Percentiles rank a stretch among this genome's conserved stretches.
Evolutionary conservation across 306 rosid genomes (phyloP).

Genomic region (Phaseolus lunatus): DNA sequence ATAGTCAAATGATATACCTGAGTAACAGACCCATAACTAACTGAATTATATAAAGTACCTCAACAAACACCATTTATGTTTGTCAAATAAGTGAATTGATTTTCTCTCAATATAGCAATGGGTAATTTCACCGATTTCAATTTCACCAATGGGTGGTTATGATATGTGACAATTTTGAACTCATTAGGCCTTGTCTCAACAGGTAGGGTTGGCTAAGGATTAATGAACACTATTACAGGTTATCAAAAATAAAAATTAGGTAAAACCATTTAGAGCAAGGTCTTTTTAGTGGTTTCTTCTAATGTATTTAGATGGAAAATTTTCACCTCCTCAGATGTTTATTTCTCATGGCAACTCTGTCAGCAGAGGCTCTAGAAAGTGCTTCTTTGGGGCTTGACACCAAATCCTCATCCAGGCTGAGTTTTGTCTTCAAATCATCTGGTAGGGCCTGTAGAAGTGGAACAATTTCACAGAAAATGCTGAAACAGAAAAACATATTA

Average conservation of each 20-base stretch:
- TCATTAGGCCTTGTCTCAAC: constrained; percentile 21
- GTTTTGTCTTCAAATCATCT: constrained; percentile 94
- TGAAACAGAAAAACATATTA: constrained; percentile 29
- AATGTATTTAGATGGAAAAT: constrained; percentile 10
- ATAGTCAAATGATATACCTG: not conserved
- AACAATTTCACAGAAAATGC: constrained; percentile 46
- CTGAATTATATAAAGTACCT: not conserved
- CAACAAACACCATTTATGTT: constrained; percentile 19
- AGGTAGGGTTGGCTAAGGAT: constrained; percentile 7
- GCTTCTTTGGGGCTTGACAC: constrained; percentile 96
- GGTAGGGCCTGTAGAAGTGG: constrained; percentile 88
- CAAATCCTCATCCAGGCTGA: constrained; percentile 93
- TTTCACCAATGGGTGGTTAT: not conserved
- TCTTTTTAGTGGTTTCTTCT: not conserved
- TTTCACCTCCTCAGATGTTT: constrained; percentile 76
- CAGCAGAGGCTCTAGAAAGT: constrained; percentile 92
- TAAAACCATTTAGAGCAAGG: constrained; percentile 6
- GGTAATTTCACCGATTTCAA: constrained; percentile 1
- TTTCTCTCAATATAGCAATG: constrained; percentile 11
- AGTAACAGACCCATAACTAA: not conserved
- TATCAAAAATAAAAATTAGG: not conserved
- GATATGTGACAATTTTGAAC: constrained; percentile 32
- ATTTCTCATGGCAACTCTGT: constrained; percentile 80
- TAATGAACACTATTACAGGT: constrained; percentile 11
- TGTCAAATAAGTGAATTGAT: constrained; percentile 6